Base-by-base conservation (phyloP, 495 filamentous ascomycete genomes). In the Penicillium crystallinum region DNA sequence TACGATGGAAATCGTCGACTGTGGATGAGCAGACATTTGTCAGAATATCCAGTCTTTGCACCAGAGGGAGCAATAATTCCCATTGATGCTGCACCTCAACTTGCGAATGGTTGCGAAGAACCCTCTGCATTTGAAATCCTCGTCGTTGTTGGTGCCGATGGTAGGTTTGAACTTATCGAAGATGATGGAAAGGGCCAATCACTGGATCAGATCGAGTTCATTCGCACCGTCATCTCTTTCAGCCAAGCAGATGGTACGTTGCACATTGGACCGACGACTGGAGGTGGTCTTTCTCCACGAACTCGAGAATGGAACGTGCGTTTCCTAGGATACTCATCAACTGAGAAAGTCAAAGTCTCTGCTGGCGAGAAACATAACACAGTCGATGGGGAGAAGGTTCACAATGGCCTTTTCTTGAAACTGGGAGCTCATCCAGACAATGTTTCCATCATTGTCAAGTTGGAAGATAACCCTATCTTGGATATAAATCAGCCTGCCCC, bases 21-120 rank as follows among this genome's bases (percentile, higher is more conserved):
- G 4, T 58, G 55, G 36, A 29, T 83, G 6, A 69, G 77, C 57
- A 70, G 81, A 17, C 45, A 46, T 1, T 56, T 83, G 1, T 25
- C 50, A 5, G 45, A 67, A 25, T 72, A 74, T 49, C 80, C 81
- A 2, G 76, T 81, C 0, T 66, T 83, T 15, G 78, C 77, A 6
- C 56, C 46, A 9, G 76, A 83, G 54, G 81, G 81, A 14, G 67
- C 79, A 30, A 81, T 83, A 21, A 59, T 84, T 30, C 74, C 79
- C 0, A 48, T 81, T 7, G 80, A 81, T 48, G 51, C 43, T 14
- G 56, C 64, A 10, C 35, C 56, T 8, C 50, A 49, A 7, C 68
- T 71, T 0, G 12, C 17, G 11, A 81, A 81, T 56, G 77, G 75
- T 19, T 67, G 67, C 9, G 41, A 55, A 1, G 67, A 72, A 12